Conservation (phyloP, 1,284 basidiomycete genomes). For the Ganoderma sp. region DNA sequence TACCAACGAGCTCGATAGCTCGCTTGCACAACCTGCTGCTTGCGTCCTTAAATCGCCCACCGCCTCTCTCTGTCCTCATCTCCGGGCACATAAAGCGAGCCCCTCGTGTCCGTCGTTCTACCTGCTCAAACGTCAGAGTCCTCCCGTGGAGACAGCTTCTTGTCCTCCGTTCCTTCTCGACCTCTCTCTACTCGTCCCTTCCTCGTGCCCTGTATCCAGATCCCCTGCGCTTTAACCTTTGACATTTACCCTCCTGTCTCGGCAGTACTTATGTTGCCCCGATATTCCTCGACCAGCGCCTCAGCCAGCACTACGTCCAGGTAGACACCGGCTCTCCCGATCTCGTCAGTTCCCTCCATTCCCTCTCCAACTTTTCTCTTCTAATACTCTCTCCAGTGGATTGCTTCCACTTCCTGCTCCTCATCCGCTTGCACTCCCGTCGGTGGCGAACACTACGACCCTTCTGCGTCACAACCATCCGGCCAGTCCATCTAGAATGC, state of each 20-base stretch:
- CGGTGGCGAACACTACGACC: slow-evolving; percentile 56
- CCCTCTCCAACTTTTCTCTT: background rate
- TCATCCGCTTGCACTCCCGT: slow-evolving; percentile 53
- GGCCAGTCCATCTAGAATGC: slow-evolving; percentile 46
- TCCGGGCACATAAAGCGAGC: no score
- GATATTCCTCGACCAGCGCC: slow-evolving; percentile 53
- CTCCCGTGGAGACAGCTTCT: background rate
- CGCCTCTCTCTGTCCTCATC: no score
- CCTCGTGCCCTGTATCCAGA: background rate
- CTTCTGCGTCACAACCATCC: slow-evolving; percentile 50
- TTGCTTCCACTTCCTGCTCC: slow-evolving; percentile 61
- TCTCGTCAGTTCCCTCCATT: slow-evolving; percentile 52
- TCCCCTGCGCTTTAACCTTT: background rate
- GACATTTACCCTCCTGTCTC: slow-evolving; percentile 15
- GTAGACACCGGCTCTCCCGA: slow-evolving; percentile 81
- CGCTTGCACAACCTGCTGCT: no score
- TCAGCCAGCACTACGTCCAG: slow-evolving; percentile 62
- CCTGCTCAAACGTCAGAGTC: no score
- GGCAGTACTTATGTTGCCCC: slow-evolving; percentile 66
- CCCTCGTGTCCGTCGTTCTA: no score
- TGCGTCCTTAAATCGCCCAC: no score
- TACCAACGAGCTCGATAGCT: background rate
- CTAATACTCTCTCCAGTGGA: slow-evolving; percentile 43
- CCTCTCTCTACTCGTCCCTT: background rate
- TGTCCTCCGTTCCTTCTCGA: background rate